A percentile compares a stretch with the other conserved stretches of the same genome.
Conservation (phyloP, 306 rosid genomes). For the Cicer yamashitae region DNA sequence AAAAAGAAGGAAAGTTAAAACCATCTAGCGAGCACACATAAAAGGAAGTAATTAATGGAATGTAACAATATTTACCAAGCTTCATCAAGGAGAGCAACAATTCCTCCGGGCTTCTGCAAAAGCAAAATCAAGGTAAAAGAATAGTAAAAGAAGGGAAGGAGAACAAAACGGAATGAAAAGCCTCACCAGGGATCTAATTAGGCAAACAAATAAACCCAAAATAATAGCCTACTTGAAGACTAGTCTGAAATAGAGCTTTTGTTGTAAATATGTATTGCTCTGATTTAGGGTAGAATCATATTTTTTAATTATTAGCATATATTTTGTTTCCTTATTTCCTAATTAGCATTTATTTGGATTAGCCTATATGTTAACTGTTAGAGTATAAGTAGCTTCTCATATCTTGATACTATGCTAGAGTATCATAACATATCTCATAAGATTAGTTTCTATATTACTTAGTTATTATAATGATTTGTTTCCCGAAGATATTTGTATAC, state of each 20-base stretch:
- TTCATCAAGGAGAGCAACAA: slow-evolving; percentile 97
- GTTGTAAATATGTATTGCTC: slow-evolving; percentile 1
- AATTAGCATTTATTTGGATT: background rate
- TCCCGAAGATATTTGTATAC: no score
- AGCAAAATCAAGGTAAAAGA: slow-evolving; percentile 41
- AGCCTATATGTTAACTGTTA: background rate
- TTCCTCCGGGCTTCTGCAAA: slow-evolving; percentile 97
- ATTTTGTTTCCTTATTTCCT: background rate
- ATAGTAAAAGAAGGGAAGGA: slow-evolving; percentile 12
- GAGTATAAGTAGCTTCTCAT: no score
- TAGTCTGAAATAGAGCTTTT: slow-evolving; percentile 7
- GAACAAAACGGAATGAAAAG: slow-evolving; percentile 32
- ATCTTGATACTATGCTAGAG: no score
- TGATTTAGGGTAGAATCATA: background rate
- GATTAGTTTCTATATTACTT: no score
- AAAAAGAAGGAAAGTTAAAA: slow-evolving; percentile 14
- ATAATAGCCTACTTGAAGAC: slow-evolving; percentile 28
- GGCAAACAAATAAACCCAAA: slow-evolving; percentile 38
- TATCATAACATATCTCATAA: no score
- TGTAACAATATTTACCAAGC: slow-evolving; percentile 75
- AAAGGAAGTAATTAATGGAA: slow-evolving; percentile 32
- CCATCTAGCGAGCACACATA: slow-evolving; percentile 35
- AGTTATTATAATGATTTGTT: background rate
- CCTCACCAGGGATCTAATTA: slow-evolving; percentile 14
- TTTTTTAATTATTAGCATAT: background rate